Evolutionary conservation across 192 early-diverging fungal genomes (phyloP), one percentile per base, ranked within the genome.

Genomic region (Neocallimastix lanati): DNA sequence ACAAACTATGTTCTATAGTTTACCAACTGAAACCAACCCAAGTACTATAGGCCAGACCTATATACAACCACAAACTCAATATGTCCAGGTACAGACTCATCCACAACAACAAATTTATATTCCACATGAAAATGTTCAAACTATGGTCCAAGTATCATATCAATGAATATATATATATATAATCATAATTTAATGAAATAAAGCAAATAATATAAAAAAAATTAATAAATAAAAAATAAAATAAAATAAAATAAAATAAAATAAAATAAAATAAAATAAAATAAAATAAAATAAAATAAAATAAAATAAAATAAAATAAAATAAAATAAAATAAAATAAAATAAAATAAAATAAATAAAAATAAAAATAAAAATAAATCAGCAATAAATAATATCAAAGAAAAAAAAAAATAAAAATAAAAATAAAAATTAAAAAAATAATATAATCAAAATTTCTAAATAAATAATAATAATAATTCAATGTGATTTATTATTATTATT

Each of bases 241-340:
- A 78, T 38, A 33, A 77, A 78, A 40, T 2, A 58, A 29, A 21
- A 38, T 29, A 28, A 79, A 33, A 40, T 36, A 9, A 38, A 6
- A 76, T 37, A 76, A n/a, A 29, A 76, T 14, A 25, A 13, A 33
- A 40, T 21, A 35, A 29, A n/a, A 82, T 25, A 67, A 29, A 82
- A 78, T 77, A 78, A 28, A 76, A 78, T 80, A 30, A 35, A 77
- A 78, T 76, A 29, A 67, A 82, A 76, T 78, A 78, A 37, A 50
- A 81, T 4, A 80, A 35, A 13, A 37, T 80, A 30, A 35, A 77
- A 78, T 76, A 29, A 67, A 82, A 76, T 78, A 78, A 37, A 50
- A 81, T 4, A 21, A 79, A 25, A 76, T 30, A 50, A 25, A 38
- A 12, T 50, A 9, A 4, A 38, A 50, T 50, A 78, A 50, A 30